These are phyloP conservation scores for Pistacia vera DNA, from an alignment of 345 rosid species.

Conservation along the genomic window DNA sequence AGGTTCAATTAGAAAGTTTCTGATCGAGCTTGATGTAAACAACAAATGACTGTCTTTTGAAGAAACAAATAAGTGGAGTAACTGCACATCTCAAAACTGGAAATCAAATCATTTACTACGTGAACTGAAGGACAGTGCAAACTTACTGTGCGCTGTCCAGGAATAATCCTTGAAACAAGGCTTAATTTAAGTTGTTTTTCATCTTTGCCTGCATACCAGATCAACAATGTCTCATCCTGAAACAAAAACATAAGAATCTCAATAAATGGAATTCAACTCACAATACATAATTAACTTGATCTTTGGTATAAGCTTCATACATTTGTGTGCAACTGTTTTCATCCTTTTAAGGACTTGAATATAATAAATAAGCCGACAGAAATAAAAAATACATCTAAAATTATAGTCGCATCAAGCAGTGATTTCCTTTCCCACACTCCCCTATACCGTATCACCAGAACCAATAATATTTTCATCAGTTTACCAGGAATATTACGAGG, in stretches of 20 bases:
- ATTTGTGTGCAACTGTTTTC: too few relatives aligned
- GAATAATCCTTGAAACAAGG: conserved; percentile 69
- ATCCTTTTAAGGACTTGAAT: too few relatives aligned
- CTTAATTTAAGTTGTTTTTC: conserved; percentile 63
- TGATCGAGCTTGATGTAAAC: neutral
- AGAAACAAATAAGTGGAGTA: neutral
- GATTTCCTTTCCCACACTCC: too few relatives aligned
- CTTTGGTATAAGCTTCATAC: neutral
- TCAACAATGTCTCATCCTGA: conserved; percentile 59
- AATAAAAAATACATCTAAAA: too few relatives aligned
- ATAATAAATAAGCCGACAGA: neutral
- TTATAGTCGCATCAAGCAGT: too few relatives aligned
- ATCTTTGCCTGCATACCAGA: conserved; percentile 69
- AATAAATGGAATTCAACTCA: neutral
- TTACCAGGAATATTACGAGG: neutral
- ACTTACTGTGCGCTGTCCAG: conserved; percentile 87
- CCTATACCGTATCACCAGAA: too few relatives aligned
- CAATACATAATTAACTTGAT: neutral
- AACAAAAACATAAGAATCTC: conserved; percentile 6
- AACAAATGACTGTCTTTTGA: too few relatives aligned
- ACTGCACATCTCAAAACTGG: neutral
- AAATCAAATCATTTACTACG: neutral
- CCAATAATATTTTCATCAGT: too few relatives aligned
- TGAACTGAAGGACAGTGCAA: conserved; percentile 8
- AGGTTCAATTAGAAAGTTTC: neutral